These are phyloP conservation scores for Naegleria lovaniensis DNA, from an alignment of 208 protist species.

Conservation along the genomic window DNA sequence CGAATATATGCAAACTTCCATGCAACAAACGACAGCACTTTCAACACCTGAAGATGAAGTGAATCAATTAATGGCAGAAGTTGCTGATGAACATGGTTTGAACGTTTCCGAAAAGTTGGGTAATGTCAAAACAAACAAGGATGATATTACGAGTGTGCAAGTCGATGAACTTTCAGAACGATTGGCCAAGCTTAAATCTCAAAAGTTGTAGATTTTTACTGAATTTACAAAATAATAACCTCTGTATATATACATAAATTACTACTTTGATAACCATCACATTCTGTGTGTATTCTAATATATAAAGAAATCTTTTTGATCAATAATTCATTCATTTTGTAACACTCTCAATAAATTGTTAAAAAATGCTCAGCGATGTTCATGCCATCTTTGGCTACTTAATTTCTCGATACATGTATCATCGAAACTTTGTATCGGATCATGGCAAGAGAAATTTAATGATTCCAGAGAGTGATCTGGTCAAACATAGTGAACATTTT, in stretches of 20 bases:
- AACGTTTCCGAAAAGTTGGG: conserved; percentile 57
- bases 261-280: too few relatives aligned
- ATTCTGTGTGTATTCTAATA: too few relatives aligned
- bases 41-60: conserved; percentile 83
- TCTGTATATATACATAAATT: too few relatives aligned
- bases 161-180: conserved; percentile 47
- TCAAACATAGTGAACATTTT: neutral
- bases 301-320: too few relatives aligned
- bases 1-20: conserved; percentile 82
- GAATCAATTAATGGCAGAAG: conserved; percentile 78
- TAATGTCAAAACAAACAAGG: neutral
- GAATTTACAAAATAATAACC: too few relatives aligned
- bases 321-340: too few relatives aligned
- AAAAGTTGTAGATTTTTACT: conserved; percentile 31
- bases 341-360: too few relatives aligned
- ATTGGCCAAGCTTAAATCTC: conserved; percentile 35
- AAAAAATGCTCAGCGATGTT: neutral
- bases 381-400: neutral
- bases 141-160: neutral
- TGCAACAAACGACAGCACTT: conserved; percentile 73
- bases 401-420: neutral
- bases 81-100: conserved; percentile 86
- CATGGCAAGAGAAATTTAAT: neutral
- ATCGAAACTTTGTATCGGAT: neutral
- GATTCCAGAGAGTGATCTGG: neutral